phyloP scores from a whole-genome alignment of 2,329 filamentous ascomycete genomes.

The Penicillium sp. region DNA sequence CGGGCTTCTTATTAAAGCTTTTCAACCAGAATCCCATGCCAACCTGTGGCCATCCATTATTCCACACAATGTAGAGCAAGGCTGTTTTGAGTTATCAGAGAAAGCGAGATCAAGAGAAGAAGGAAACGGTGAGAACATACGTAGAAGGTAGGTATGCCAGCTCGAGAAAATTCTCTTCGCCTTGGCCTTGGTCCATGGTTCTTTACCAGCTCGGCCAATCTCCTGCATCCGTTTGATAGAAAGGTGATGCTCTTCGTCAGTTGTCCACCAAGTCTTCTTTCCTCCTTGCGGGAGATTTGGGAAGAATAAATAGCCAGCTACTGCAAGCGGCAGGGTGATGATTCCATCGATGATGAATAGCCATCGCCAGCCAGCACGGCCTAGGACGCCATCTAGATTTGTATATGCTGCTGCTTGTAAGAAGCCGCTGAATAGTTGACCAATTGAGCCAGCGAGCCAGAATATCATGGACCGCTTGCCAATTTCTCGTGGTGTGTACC shows the following conservation, averaged over 20 bases:
- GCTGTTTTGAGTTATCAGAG: neutral
- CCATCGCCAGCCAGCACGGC: conserved; percentile 34
- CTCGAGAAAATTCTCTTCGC: neutral
- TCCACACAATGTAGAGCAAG: neutral
- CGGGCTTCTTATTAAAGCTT: neutral
- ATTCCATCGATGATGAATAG: conserved; percentile 35
- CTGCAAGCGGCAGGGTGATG: conserved; percentile 31
- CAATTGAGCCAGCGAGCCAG: conserved; percentile 28
- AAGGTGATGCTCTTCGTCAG: neutral
- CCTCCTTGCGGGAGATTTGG: neutral
- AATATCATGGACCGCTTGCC: conserved; percentile 32
- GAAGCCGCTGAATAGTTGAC: conserved; percentile 30
- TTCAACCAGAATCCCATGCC: neutral
- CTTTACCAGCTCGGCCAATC: neutral
- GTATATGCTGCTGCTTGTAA: conserved; percentile 11
- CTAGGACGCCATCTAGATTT: conserved; percentile 30
- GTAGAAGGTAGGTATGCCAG: neutral
- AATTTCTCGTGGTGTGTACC: conserved; percentile 32
- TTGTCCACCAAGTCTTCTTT: neutral
- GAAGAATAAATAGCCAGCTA: conserved; percentile 27
- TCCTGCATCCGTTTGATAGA: neutral
- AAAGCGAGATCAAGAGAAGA: neutral
- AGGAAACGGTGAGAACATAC: neutral
- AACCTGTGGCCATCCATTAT: neutral
- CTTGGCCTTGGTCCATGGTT: neutral